phyloP scores from a whole-genome alignment of 495 filamentous ascomycete genomes.

The Tuber aestivum region DNA sequence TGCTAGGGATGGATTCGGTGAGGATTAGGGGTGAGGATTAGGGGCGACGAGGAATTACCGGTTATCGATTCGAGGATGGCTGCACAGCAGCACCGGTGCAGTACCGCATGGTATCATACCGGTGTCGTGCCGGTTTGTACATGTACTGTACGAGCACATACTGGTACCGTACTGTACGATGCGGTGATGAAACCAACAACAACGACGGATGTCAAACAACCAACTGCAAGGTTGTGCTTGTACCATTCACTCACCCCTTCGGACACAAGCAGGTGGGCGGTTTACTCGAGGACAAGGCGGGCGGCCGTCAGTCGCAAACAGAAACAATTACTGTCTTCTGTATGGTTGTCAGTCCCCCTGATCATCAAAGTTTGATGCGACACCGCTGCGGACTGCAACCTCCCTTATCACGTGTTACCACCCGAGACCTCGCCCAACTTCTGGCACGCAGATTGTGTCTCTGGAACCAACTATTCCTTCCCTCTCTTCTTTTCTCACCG shows the following conservation, averaged over 20 bases:
- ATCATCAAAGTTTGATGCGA: constrained; percentile 3
- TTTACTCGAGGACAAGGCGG: too few relatives aligned
- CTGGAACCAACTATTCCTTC: not conserved
- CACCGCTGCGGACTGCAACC: not conserved
- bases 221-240: not conserved
- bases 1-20: not conserved
- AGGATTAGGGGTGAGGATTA: too few relatives aligned
- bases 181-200: not conserved
- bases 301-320: not conserved
- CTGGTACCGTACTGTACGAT: not conserved
- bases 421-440: not conserved
- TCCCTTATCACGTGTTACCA: constrained; percentile 3
- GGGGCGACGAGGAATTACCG: not conserved
- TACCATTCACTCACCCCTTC: not conserved
- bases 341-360: not conserved
- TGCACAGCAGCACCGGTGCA: not conserved
- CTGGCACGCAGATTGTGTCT: not conserved
- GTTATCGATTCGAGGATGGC: not conserved
- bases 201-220: not conserved
- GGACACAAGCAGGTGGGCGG: not conserved
- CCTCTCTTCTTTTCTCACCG: not conserved
- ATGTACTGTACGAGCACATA: not conserved
- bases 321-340: not conserved
- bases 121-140: not conserved
- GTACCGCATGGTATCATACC: not conserved